Evolutionary conservation across 2,329 filamentous ascomycete species (phyloP).

Genomic region (Diaporthe sp.): DNA sequence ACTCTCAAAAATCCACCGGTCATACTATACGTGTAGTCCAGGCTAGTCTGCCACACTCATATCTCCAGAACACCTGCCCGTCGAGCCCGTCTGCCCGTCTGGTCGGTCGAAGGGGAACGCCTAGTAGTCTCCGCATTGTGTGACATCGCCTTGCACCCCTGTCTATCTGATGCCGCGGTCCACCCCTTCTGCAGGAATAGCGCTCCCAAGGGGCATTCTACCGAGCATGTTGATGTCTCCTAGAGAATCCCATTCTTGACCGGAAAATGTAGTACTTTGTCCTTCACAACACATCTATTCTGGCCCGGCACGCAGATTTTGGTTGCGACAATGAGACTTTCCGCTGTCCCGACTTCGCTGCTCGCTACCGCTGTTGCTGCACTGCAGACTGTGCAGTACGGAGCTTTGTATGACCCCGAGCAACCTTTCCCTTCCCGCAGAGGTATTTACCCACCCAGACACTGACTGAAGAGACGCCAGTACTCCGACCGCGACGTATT

Average conservation of each 20-base stretch:
- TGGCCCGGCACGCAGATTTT: slow-evolving; percentile 11
- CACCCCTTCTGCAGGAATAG: slow-evolving; percentile 8
- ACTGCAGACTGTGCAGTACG: slow-evolving; percentile 40
- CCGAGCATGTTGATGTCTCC: not conserved
- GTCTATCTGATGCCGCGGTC: slow-evolving; percentile 17
- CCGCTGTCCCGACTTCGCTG: slow-evolving; percentile 5
- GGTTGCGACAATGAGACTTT: slow-evolving; percentile 29
- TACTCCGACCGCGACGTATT: slow-evolving; percentile 47
- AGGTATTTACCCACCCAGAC: not conserved
- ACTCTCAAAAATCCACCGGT: not conserved
- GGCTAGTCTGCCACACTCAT: not conserved
- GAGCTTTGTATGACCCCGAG: slow-evolving; percentile 42
- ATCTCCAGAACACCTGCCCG: not conserved
- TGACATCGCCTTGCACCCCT: slow-evolving; percentile 17
- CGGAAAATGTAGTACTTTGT: not conserved
- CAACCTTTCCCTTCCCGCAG: not conserved
- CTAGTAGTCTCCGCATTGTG: not conserved
- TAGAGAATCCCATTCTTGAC: slow-evolving; percentile 6
- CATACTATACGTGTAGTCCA: not conserved
- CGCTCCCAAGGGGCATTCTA: not conserved
- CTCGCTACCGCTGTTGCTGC: not conserved
- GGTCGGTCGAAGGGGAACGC: not conserved
- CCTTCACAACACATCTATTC: not conserved
- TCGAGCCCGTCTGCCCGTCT: not conserved
- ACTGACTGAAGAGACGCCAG: slow-evolving; percentile 24